Base-by-base conservation (phyloP, 179 eudicot species). In the Actinidia chinensis region DNA sequence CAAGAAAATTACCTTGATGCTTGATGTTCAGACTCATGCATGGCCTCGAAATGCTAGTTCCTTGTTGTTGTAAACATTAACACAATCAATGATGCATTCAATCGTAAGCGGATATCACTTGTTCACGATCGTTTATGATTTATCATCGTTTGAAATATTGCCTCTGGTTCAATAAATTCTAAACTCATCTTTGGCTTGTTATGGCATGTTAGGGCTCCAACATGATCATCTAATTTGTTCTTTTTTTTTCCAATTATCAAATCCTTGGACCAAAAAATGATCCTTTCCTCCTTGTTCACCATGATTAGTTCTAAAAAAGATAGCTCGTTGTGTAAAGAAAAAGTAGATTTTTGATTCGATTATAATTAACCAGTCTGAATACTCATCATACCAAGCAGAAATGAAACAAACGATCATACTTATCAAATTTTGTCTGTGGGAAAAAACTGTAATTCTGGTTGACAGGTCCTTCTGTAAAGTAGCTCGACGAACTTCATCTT, bases 1-100 rank as follows among this genome's bases (percentile, higher is more conserved):
- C 71, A 61, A 79, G 23, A 22, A 79, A 64, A 64, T 73, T 79
- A 40, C 65, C 82, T 68, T 28, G n/a, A 65, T 72, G 9, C 11
- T 20, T 18, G 56, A 51, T 0, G 52, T 65, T 63, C 22, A 28
- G 22, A 6, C 2, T 17, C 22, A 28, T 13, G 15, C 68, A 22
- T 63, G 68, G n/a, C 42, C 42, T 65, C 44, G 23, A 33, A 65
- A 25, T n/a, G 69, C 69, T 25, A 65, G 11, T n/a, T 46, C 69
- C 18, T 65, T 65, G n/a, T 11, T 6, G 46, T 33, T 7, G 3
- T 25, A 28, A 25, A 65, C 25, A 2, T 28, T 25, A 8, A 65
- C 23, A 25, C 13, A 65, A 65, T 65, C 69, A 2, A 65, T 65
- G 69, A 65, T 40, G 69, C 69, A 25, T 28, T 33, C n/a, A 65